Evolutionary conservation across 2,329 filamentous ascomycete genomes (phyloP).

Genomic region (Pseudonectria buxi): DNA sequence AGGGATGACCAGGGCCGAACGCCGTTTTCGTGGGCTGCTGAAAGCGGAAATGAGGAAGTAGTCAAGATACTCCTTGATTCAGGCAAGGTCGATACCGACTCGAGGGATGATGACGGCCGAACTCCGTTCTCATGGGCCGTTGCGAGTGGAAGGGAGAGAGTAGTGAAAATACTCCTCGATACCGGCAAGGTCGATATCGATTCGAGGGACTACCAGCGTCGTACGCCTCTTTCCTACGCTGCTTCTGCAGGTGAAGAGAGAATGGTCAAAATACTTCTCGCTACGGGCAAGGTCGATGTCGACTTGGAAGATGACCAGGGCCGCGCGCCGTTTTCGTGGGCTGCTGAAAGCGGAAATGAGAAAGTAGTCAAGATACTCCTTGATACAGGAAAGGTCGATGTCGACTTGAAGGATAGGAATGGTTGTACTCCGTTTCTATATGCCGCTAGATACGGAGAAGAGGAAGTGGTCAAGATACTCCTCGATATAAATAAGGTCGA

Average conservation of each 20-base stretch:
- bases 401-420: background rate
- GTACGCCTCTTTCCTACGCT: constrained; percentile 4
- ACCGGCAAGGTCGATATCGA: background rate
- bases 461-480: background rate
- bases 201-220: too few relatives aligned
- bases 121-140: constrained; percentile 1
- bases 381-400: background rate
- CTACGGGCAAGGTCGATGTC: background rate
- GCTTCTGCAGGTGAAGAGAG: background rate
- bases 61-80: background rate
- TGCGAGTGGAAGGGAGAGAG: too few relatives aligned
- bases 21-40: background rate
- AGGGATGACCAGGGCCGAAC: background rate
- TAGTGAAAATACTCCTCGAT: background rate
- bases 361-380: background rate
- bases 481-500: background rate
- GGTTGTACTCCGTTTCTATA: background rate
- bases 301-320: background rate
- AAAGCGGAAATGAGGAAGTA: background rate
- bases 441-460: background rate
- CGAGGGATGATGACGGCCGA: background rate
- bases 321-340: background rate
- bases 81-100: background rate
- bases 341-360: background rate
- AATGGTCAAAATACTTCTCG: background rate